Percentiles rank a stretch among this genome's conserved stretches.
phyloP scores from a whole-genome alignment of 2,329 filamentous ascomycete species.

The Colletotrichum sp. region DNA sequence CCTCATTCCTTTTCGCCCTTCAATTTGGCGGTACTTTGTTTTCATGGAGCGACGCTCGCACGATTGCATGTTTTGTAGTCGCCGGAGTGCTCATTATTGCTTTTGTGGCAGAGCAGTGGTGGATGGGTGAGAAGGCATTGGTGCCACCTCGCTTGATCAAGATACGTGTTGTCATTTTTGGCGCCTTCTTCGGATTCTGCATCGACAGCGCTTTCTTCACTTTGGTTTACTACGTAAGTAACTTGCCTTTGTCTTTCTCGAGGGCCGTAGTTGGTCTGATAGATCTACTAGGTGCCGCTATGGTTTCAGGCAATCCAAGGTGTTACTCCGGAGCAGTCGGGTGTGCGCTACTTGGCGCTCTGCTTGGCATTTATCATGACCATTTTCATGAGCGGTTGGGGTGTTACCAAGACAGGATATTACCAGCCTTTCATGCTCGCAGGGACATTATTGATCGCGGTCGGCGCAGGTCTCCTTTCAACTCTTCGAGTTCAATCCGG shows the following conservation, averaged over 20 bases:
- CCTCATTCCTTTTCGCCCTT: conserved; percentile 49
- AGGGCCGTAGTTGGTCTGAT: background rate
- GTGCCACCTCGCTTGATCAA: conserved; percentile 38
- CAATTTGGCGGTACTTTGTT: conserved; percentile 44
- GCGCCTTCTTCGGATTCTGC: conserved; percentile 27
- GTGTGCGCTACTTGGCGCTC: conserved; percentile 33
- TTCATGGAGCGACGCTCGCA: conserved; percentile 32
- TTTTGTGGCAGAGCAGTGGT: conserved; percentile 37
- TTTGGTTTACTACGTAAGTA: conserved; percentile 1
- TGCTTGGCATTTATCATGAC: conserved; percentile 29
- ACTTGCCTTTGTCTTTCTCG: background rate
- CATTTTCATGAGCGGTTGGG: conserved; percentile 25
- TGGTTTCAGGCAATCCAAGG: conserved; percentile 40
- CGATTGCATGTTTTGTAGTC: conserved; percentile 30
- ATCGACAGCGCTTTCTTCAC: conserved; percentile 15
- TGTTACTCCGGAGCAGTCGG: conserved; percentile 33
- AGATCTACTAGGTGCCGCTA: conserved; percentile 27
- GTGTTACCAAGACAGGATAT: conserved; percentile 35
- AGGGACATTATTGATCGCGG: conserved; percentile 28
- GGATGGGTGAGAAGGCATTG: conserved; percentile 36
- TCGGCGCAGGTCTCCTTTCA: conserved; percentile 24
- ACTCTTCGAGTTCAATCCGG: conserved; percentile 24
- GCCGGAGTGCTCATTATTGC: conserved; percentile 30
- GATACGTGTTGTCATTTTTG: conserved; percentile 32
- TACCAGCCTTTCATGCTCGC: conserved; percentile 38